phyloP scores from a whole-genome alignment of 371 early-diverging fungal species.

The Zancudomyces culisetae region DNA sequence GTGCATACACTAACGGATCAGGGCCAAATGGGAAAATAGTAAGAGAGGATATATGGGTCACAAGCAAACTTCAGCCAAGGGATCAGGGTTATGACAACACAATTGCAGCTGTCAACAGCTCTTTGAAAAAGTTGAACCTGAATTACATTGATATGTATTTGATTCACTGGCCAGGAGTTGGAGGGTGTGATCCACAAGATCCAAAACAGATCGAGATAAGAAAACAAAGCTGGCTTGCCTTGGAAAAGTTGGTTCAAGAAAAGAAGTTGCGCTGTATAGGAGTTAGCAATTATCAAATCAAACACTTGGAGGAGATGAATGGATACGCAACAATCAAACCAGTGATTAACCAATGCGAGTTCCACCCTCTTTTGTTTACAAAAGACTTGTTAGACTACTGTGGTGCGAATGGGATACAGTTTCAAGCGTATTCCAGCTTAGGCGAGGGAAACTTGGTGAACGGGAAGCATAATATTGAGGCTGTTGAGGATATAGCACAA shows the following conservation, averaged over 20 bases:
- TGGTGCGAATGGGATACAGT: constrained; percentile 29
- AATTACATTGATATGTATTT: constrained; percentile 69
- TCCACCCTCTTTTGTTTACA: constrained; percentile 43
- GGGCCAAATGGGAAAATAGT: constrained; percentile 26
- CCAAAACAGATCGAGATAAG: constrained; percentile 28
- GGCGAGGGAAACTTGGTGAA: constrained; percentile 59
- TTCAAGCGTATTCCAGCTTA: constrained; percentile 80
- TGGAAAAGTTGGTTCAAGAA: constrained; percentile 38
- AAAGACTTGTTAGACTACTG: constrained; percentile 33
- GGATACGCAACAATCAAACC: constrained; percentile 32
- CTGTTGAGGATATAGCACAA: constrained; percentile 21
- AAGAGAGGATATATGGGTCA: constrained; percentile 80
- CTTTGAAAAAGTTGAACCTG: constrained; percentile 36
- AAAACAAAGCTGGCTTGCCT: constrained; percentile 41
- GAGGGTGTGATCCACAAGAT: constrained; percentile 9
- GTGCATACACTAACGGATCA: constrained; percentile 8
- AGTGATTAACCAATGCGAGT: constrained; percentile 48
- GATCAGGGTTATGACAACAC: constrained; percentile 54
- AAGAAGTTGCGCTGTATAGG: constrained; percentile 51
- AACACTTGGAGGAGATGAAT: constrained; percentile 38
- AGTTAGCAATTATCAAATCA: constrained; percentile 54
- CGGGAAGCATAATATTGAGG: constrained; percentile 10
- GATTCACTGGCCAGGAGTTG: constrained; percentile 74
- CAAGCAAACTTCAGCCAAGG: constrained; percentile 77
- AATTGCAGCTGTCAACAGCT: constrained; percentile 30